Evolutionary conservation across 1,284 basidiomycete genomes (phyloP), one percentile per base, ranked within the genome.

Genomic region (Somion occarium): DNA sequence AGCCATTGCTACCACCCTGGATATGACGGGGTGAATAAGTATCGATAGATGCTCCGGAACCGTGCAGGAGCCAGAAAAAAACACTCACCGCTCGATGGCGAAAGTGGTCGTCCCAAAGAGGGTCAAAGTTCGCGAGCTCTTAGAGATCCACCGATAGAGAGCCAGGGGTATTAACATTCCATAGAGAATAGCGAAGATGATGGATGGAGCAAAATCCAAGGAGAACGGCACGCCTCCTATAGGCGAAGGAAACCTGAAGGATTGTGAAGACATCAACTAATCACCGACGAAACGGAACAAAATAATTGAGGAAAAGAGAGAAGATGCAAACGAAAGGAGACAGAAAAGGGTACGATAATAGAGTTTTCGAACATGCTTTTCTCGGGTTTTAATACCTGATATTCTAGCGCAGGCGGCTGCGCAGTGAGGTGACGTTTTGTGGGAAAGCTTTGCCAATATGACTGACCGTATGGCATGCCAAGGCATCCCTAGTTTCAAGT

Each of bases 1-100:
- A 2, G 61, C 57, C 53, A 63, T 69, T 1, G 65, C 45, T 2
- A 61, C 52, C 11, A 59, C 48, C 1, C 61, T 63, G n/a, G n/a
- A 48, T 2, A 42, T 22, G 19, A 18, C 18, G 30, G 12, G 25
- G 27, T 26, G 13, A 26, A 25, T 22, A 19, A n/a, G n/a, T n/a
- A n/a, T n/a, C n/a, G n/a, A n/a, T n/a, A n/a, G n/a, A n/a, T n/a
- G n/a, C n/a, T n/a, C n/a, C n/a, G n/a, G n/a, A n/a, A n/a, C n/a
- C 13, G 38, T 46, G 3, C 19, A 34, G n/a, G 12, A 41, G 41
- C 15, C 38, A 41, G 19, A 48, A 30, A 15, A 22, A 22, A 19
- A 23, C 9, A 15, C 13, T 47, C 19, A 60, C 61, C 54, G 57
- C 38, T 59, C 60, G 37, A 57, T 41, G 3, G 39, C 26, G 48